phyloP scores from a whole-genome alignment of 208 protist genomes.

The Acanthamoeba pearcei region DNA sequence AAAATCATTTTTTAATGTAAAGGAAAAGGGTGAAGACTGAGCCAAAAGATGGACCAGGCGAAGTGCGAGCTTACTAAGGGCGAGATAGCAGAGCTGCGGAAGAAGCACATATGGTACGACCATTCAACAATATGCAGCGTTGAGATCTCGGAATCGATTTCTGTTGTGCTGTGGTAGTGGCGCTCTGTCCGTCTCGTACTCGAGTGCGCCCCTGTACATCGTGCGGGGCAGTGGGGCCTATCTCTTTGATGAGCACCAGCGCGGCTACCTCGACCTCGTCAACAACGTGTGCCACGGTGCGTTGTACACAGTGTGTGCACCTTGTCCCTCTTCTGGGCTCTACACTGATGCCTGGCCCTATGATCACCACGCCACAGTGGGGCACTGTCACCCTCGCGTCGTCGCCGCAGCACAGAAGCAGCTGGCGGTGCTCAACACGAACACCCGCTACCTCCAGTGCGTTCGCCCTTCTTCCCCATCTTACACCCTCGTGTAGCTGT shows the following conservation, averaged over 20 bases:
- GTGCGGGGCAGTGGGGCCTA: constrained; percentile 23
- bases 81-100: neutral
- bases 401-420: constrained; percentile 84
- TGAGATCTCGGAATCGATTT: neutral
- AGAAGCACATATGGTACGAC: constrained; percentile 39
- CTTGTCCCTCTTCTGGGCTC: neutral
- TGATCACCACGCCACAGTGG: constrained; percentile 71
- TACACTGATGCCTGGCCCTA: neutral
- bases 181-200: constrained; percentile 61
- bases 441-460: constrained; percentile 86
- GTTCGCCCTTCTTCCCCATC: too few species aligned
- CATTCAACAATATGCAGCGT: neutral
- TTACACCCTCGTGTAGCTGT: neutral
- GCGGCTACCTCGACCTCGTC: constrained; percentile 63
- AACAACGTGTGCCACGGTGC: constrained; percentile 73
- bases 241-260: constrained; percentile 55
- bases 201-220: neutral
- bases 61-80: neutral
- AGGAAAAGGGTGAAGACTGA: neutral
- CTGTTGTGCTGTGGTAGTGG: neutral
- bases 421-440: constrained; percentile 85
- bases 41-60: too few species aligned
- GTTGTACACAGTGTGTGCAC: neutral
- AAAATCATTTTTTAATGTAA: too few species aligned
- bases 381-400: constrained; percentile 86